These are phyloP conservation scores for Penicillium sp. DNA, from an alignment of 2,329 filamentous ascomycete genomes.

Conservation along the genomic window DNA sequence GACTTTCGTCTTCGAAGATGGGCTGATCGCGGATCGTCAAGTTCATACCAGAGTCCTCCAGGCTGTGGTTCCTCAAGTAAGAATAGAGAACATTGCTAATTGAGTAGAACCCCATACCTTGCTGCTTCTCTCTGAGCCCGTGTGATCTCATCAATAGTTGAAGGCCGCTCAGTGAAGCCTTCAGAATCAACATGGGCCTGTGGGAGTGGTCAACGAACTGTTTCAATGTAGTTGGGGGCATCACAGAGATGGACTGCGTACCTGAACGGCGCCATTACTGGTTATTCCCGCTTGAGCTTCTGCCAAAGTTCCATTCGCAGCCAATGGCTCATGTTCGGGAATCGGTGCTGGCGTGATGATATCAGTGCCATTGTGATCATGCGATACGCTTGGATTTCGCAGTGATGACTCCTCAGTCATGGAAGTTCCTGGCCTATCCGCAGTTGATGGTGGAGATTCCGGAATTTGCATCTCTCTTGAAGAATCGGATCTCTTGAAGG, in stretches of 20 bases:
- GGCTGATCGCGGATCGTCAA: slow-evolving; percentile 53
- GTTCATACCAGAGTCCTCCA: slow-evolving; percentile 49
- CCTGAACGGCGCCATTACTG: slow-evolving; percentile 20
- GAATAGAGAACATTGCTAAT: slow-evolving; percentile 15
- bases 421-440: slow-evolving; percentile 37
- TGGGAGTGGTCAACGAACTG: slow-evolving; percentile 16
- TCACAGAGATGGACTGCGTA: background rate
- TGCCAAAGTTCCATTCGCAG: slow-evolving; percentile 32
- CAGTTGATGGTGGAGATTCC: slow-evolving; percentile 34
- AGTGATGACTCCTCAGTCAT: slow-evolving; percentile 31
- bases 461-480: slow-evolving; percentile 42
- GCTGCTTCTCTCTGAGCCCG: slow-evolving; percentile 49
- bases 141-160: slow-evolving; percentile 48
- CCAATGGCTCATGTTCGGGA: slow-evolving; percentile 20
- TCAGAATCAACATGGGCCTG: slow-evolving; percentile 42
- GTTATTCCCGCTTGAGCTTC: slow-evolving; percentile 24
- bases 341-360: slow-evolving; percentile 25
- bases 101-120: slow-evolving; percentile 30
- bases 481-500: slow-evolving; percentile 46
- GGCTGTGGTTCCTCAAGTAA: slow-evolving; percentile 24
- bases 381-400: slow-evolving; percentile 31
- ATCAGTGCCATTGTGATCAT: slow-evolving; percentile 26
- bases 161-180: slow-evolving; percentile 44
- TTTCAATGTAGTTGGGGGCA: background rate
- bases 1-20: slow-evolving; percentile 52